These are phyloP conservation scores for Ustilago bromivora DNA, from an alignment of 1,284 basidiomycete genomes.

Conservation along the genomic window DNA sequence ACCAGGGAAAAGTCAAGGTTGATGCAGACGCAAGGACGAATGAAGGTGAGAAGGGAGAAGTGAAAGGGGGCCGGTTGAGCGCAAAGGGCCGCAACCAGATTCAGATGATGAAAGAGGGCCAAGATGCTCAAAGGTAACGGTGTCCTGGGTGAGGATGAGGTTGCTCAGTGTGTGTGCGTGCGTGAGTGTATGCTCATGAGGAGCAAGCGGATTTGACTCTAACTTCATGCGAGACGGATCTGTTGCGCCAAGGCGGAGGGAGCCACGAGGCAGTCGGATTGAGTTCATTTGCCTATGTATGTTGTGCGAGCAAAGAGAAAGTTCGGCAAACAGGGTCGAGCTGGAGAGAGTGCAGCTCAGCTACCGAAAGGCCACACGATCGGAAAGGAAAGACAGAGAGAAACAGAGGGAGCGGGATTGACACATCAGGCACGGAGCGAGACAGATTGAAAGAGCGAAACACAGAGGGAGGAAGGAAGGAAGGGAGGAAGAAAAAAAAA, in stretches of 20 bases:
- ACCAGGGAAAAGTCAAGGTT: neutral
- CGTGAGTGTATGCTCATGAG: neutral
- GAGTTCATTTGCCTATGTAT: constrained; percentile 19
- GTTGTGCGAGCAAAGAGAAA: neutral
- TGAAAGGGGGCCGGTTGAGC: constrained; percentile 33
- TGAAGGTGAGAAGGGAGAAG: neutral
- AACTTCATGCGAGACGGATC: constrained; percentile 20
- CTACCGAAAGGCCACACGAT: constrained; percentile 2
- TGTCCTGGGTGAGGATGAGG: neutral
- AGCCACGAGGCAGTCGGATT: constrained; percentile 22
- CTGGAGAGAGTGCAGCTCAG: constrained; percentile 14
- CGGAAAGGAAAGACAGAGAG: neutral
- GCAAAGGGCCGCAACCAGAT: constrained; percentile 26
- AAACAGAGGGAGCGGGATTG: constrained; percentile 4
- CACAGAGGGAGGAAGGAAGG: neutral
- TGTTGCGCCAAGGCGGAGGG: constrained; percentile 13
- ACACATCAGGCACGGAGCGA: neutral
- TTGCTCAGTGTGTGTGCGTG: neutral
- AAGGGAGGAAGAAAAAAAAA: neutral
- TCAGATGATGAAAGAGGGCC: constrained; percentile 14
- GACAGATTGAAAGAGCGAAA: neutral
- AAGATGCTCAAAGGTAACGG: constrained; percentile 4
- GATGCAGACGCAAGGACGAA: neutral
- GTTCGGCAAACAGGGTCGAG: constrained; percentile 18
- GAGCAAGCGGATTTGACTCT: constrained; percentile 11